These are phyloP conservation scores for Pinus albicaulis DNA, from an alignment of 75 land plant genomes.

Conservation along the genomic window DNA sequence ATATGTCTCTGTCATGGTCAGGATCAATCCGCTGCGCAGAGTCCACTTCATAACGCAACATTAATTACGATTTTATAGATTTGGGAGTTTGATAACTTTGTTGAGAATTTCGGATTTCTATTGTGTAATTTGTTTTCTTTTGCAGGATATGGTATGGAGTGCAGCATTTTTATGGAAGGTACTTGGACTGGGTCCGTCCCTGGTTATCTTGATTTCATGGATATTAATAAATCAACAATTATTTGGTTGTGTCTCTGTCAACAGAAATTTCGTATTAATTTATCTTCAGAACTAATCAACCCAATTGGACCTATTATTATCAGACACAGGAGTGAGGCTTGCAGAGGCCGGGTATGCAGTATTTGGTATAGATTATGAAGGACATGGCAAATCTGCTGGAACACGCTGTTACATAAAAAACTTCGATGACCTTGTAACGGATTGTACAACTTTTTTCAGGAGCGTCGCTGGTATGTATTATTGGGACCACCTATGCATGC, in stretches of 20 bases:
- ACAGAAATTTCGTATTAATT: not conserved
- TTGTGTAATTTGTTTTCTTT: not conserved
- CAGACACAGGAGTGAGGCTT: constrained; percentile 47
- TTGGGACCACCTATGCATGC: not conserved
- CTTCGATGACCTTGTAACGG: constrained; percentile 52
- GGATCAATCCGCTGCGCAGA: not conserved
- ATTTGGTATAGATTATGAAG: constrained; percentile 67
- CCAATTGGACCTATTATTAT: too few relatives aligned
- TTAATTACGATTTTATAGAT: not conserved
- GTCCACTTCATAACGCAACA: not conserved
- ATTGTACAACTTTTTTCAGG: constrained; percentile 42
- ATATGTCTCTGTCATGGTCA: constrained; percentile 79
- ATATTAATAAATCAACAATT: not conserved
- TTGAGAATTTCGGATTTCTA: not conserved
- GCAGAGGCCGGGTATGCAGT: constrained; percentile 61
- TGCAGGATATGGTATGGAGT: constrained; percentile 66
- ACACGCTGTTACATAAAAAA: constrained; percentile 32
- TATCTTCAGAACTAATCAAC: not conserved
- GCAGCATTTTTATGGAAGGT: constrained; percentile 71
- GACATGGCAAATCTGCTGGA: constrained; percentile 72
- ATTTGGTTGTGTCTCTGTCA: not conserved
- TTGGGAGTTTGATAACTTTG: not conserved
- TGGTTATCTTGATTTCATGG: not conserved
- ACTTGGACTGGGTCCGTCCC: not conserved
- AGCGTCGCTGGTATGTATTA: constrained; percentile 35